Percentiles rank a stretch among this genome's conserved stretches.
Conservation (phyloP, 2,329 filamentous ascomycete species). For the Calonectria hawksworthii region DNA sequence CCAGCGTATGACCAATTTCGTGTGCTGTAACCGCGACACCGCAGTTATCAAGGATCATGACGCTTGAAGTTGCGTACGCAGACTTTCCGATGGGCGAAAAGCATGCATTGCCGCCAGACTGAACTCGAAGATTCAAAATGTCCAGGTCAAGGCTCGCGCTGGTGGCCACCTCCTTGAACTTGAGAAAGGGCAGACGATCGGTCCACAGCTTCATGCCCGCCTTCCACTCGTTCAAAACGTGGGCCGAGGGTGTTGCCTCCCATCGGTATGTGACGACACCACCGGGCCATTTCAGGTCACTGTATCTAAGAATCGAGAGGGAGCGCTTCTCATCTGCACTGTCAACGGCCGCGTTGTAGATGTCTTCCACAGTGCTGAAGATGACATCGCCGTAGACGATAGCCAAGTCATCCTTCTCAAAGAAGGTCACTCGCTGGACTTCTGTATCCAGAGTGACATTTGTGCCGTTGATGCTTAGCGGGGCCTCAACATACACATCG, state of each 20-base stretch:
- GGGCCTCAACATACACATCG: neutral
- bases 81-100: slow-evolving; percentile 1
- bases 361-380: neutral
- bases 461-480: neutral
- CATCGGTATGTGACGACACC: slow-evolving; percentile 9
- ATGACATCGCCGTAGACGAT: neutral
- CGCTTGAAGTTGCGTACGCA: neutral
- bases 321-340: neutral
- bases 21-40: neutral
- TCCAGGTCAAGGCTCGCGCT: neutral
- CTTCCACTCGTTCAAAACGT: neutral
- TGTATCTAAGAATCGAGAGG: neutral
- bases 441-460: neutral
- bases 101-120: neutral
- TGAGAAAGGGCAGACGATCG: neutral
- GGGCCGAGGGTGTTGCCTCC: neutral
- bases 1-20: neutral
- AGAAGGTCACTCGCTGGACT: neutral
- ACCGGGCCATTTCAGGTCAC: neutral
- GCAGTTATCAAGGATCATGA: neutral
- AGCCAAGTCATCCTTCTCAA: neutral
- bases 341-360: neutral
- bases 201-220: neutral
- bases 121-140: neutral
- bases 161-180: neutral